phyloP scores from a whole-genome alignment of 345 rosid genomes.

The Pistacia vera region DNA sequence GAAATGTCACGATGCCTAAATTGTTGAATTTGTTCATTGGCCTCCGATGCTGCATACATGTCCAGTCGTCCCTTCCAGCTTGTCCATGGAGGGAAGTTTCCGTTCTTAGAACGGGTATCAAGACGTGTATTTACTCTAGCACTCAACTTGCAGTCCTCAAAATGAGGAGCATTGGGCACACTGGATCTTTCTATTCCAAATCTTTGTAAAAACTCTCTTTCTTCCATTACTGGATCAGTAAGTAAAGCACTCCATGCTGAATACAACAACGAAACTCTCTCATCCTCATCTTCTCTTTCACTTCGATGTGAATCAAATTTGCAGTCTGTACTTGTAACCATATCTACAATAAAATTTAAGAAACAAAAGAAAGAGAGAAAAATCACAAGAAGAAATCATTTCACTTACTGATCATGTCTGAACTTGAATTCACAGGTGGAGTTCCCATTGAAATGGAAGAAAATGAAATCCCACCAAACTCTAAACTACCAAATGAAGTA shows the following conservation, averaged over 20 bases:
- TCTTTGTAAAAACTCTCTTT: constrained; percentile 34
- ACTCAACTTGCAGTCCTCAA: constrained; percentile 66
- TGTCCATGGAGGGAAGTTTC: constrained; percentile 73
- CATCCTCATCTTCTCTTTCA: constrained; percentile 31
- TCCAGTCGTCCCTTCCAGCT: constrained; percentile 65
- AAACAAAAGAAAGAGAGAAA: neutral
- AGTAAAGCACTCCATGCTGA: constrained; percentile 72
- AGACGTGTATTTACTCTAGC: constrained; percentile 39
- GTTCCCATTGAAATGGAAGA: constrained; percentile 40
- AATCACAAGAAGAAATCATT: neutral
- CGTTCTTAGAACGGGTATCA: constrained; percentile 35
- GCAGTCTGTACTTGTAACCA: constrained; percentile 33
- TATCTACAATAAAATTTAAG: constrained; percentile 29
- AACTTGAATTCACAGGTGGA: constrained; percentile 61
- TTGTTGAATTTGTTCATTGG: constrained; percentile 34
- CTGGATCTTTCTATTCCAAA: constrained; percentile 35
- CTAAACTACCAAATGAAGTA: constrained; percentile 70
- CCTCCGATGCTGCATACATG: constrained; percentile 33
- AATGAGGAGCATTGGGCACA: constrained; percentile 73
- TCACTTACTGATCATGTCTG: constrained; percentile 55
- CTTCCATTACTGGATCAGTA: constrained; percentile 29
- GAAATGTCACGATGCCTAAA: constrained; percentile 37
- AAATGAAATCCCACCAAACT: constrained; percentile 53
- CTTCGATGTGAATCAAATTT: constrained; percentile 24
- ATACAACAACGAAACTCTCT: constrained; percentile 46